phyloP scores from a whole-genome alignment of 352 stramenopile species.

The Phytophthora brassicae region DNA sequence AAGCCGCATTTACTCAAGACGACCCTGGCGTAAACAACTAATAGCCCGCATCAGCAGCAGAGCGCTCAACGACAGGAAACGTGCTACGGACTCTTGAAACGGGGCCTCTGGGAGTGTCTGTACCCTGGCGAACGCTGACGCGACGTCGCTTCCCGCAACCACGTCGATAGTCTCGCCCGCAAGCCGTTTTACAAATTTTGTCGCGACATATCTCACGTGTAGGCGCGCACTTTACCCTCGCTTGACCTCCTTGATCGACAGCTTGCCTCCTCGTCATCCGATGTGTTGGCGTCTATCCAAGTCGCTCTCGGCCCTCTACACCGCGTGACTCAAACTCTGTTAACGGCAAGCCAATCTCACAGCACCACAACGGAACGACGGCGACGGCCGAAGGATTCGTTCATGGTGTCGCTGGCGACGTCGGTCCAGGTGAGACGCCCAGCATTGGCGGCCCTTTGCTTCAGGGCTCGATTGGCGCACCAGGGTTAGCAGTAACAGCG shows the following conservation, averaged over 20 bases:
- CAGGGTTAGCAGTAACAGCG: constrained; percentile 15
- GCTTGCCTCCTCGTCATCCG: constrained; percentile 27
- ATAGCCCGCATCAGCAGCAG: too few species aligned
- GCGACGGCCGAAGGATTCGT: background rate
- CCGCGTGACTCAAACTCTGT: too few species aligned
- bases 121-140: constrained; percentile 28
- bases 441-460: background rate
- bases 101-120: constrained; percentile 7
- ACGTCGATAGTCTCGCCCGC: constrained; percentile 19
- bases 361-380: constrained; percentile 31
- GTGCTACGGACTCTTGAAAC: constrained; percentile 21
- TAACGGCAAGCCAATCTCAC: constrained; percentile 16
- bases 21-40: too few species aligned
- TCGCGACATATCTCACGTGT: constrained; percentile 13
- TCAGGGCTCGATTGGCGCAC: constrained; percentile 8
- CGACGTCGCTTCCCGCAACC: constrained; percentile 18
- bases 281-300: constrained; percentile 21
- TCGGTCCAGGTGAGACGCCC: background rate
- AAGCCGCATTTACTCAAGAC: background rate
- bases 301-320: constrained; percentile 11
- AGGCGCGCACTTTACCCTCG: constrained; percentile 4
- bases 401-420: background rate
- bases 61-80: too few species aligned
- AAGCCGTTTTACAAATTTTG: constrained; percentile 25
- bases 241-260: constrained; percentile 19